Percentiles rank a stretch among this genome's conserved stretches.
These are phyloP conservation scores for Sonneratia caseolaris DNA, from an alignment of 345 rosid species.

Conservation along the genomic window DNA sequence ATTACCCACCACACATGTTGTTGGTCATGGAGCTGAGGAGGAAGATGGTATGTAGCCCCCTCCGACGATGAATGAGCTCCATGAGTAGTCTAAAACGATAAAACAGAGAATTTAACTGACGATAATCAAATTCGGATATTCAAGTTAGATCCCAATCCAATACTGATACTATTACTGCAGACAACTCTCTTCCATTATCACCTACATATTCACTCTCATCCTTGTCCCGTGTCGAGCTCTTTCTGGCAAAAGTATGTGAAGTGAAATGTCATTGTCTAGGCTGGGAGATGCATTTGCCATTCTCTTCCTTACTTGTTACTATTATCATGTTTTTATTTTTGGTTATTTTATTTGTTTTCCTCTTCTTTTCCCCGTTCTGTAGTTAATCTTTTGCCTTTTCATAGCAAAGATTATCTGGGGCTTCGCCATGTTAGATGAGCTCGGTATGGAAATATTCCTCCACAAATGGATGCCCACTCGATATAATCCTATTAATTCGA, in stretches of 20 bases:
- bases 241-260: neutral
- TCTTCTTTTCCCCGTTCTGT: neutral
- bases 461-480: neutral
- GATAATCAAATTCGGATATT: no score
- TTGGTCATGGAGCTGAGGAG: no score
- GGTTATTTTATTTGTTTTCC: neutral
- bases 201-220: neutral
- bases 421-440: slow-evolving; percentile 1
- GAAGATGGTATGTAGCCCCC: no score
- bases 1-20: no score
- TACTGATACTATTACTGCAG: no score
- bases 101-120: no score
- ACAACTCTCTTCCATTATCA: no score
- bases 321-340: neutral
- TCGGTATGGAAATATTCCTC: slow-evolving; percentile 6
- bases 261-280: neutral
- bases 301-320: neutral
- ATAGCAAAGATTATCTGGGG: neutral
- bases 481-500: neutral
- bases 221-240: neutral
- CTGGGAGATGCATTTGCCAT: neutral
- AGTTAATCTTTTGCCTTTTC: neutral
- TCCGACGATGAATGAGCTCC: no score
- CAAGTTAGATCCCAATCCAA: no score
- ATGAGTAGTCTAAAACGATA: no score